Evolutionary conservation across 2,329 filamentous ascomycete genomes (phyloP).

Genomic region (Monascus ruber): DNA sequence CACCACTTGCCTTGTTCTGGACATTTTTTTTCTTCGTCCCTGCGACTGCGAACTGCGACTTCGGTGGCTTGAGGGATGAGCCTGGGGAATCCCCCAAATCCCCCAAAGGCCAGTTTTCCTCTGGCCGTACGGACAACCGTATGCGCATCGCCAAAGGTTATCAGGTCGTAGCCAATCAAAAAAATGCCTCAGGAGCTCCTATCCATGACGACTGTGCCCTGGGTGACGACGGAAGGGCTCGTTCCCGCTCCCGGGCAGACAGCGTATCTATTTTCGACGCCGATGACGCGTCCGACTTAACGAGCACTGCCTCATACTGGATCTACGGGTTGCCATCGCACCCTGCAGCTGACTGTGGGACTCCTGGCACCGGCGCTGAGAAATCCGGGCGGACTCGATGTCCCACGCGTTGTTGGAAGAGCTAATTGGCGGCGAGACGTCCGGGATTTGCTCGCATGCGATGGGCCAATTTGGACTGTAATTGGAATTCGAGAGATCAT

Average conservation of each 20-base stretch:
- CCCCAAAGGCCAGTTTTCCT: slow-evolving; percentile 1
- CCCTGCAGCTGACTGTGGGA: slow-evolving; percentile 1
- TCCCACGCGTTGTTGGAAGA: slow-evolving; percentile 1
- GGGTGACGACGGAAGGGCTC: neutral
- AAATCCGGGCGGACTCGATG: slow-evolving; percentile 2
- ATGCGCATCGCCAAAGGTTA: slow-evolving; percentile 1
- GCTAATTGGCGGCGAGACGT: slow-evolving; percentile 1
- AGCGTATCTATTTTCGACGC: slow-evolving; percentile 2
- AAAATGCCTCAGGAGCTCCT: slow-evolving; percentile 3
- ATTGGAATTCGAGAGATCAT: slow-evolving; percentile 1
- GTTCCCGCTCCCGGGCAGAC: slow-evolving; percentile 1
- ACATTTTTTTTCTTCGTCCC: neutral
- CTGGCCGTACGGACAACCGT: slow-evolving; percentile 1
- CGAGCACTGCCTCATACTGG: slow-evolving; percentile 1
- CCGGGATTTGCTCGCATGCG: slow-evolving; percentile 1
- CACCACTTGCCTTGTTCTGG: slow-evolving; percentile 1
- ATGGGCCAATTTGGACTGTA: slow-evolving; percentile 2
- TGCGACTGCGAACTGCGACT: neutral
- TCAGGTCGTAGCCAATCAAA: slow-evolving; percentile 1
- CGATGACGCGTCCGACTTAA: slow-evolving; percentile 1
- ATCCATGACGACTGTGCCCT: slow-evolving; percentile 1
- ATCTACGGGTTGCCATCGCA: slow-evolving; percentile 1
- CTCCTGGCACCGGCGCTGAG: slow-evolving; percentile 1
- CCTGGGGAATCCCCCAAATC: neutral
- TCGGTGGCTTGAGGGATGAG: neutral